These are phyloP conservation scores for Crassisporium funariophilum DNA, from an alignment of 768 basidiomycete genomes.

Conservation along the genomic window DNA sequence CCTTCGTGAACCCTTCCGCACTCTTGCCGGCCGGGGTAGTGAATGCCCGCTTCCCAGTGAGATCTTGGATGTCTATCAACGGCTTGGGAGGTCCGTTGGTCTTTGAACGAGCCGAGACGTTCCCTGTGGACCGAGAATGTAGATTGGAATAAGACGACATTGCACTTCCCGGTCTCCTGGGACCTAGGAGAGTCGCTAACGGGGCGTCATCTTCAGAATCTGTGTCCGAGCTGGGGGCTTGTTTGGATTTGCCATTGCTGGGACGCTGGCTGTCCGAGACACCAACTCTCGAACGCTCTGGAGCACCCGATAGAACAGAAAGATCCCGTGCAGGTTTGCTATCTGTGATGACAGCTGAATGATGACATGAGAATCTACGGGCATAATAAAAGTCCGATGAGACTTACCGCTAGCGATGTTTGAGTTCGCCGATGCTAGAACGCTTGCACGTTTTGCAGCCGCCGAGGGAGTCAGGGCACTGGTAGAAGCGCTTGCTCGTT, in stretches of 20 bases:
- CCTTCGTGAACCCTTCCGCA: conserved; percentile 41
- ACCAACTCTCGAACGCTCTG: too few species aligned
- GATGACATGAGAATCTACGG: too few species aligned
- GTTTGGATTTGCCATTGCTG: conserved; percentile 5
- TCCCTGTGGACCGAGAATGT: conserved; percentile 22
- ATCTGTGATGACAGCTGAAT: too few species aligned
- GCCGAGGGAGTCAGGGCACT: conserved; percentile 56
- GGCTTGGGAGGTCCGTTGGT: conserved; percentile 37
- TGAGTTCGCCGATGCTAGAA: conserved; percentile 35
- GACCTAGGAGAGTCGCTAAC: conserved; percentile 60
- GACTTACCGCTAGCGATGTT: conserved; percentile 31
- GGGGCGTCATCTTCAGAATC: conserved; percentile 62
- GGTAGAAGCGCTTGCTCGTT: conserved; percentile 58
- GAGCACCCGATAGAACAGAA: too few species aligned
- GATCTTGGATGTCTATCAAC: conserved; percentile 52
- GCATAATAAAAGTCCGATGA: background rate
- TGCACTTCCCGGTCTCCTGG: conserved; percentile 69
- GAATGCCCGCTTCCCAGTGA: conserved; percentile 32
- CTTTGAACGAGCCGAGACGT: conserved; percentile 27
- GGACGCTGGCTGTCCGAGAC: too few species aligned
- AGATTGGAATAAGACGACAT: conserved; percentile 42
- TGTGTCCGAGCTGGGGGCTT: conserved; percentile 31
- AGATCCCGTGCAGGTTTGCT: too few species aligned
- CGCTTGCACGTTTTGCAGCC: conserved; percentile 53
- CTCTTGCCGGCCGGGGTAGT: conserved; percentile 17